phyloP scores from a whole-genome alignment of 768 basidiomycete species.

The Termitomyces sp. region DNA sequence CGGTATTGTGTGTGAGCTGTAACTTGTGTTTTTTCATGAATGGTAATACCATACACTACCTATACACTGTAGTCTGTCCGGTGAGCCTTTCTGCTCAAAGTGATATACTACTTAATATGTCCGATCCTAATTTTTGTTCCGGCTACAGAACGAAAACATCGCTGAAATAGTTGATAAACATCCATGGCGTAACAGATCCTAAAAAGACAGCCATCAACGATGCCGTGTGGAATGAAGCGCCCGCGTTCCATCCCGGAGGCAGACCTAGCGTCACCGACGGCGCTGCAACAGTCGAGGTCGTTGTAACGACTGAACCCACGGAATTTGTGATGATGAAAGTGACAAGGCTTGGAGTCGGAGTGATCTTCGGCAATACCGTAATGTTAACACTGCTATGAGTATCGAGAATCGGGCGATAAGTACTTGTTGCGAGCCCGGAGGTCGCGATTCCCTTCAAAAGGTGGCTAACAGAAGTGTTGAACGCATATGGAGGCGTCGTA shows the following conservation, averaged over 20 bases:
- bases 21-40: too few relatives aligned
- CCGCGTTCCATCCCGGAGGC: conserved; percentile 53
- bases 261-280: conserved; percentile 53
- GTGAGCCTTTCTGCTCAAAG: background rate
- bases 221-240: conserved; percentile 6
- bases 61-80: background rate
- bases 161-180: conserved; percentile 13
- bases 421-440: conserved; percentile 64
- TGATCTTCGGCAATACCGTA: conserved; percentile 53
- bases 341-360: conserved; percentile 40
- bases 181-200: conserved; percentile 12
- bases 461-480: conserved; percentile 62
- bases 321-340: conserved; percentile 57
- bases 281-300: conserved; percentile 39
- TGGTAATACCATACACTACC: background rate
- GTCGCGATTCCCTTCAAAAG: conserved; percentile 47
- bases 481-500: conserved; percentile 56
- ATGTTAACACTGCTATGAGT: conserved; percentile 31
- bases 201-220: conserved; percentile 12
- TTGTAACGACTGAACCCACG: conserved; percentile 46
- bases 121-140: background rate
- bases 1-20: too few relatives aligned
- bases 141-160: conserved; percentile 7
- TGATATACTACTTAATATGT: background rate
- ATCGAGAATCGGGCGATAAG: conserved; percentile 57